Base-by-base conservation (phyloP, 176 grass and related monocot genomes). In the Paspalum notatum region DNA sequence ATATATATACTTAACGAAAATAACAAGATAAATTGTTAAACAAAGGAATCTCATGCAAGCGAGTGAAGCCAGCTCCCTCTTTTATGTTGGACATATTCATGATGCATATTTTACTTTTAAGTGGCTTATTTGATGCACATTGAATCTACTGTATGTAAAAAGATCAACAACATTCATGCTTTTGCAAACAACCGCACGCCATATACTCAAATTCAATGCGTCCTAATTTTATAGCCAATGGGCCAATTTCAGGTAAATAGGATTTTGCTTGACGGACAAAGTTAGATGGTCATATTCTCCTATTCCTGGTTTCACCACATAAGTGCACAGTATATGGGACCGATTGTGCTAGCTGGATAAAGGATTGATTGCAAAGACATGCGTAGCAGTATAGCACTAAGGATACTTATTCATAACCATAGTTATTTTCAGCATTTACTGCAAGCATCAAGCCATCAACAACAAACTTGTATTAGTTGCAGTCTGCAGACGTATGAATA, bases 81-180 rank as follows among this genome's bases (percentile, higher is more conserved):
- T 75, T 58, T 68, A 25, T 37, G 17, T 47, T 1, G 5, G 8
- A 61, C 15, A 12, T 16, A 54, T 70, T 47, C 2, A 4, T 69
- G 16, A 14, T 27, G 7, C 64, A 45, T 67, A 48, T 25, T 79
- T 58, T 20, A 17, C 17, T 66, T 83, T 83, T 66, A 76, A 12
- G 42, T 20, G 6, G 25, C 49, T 51, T 43, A 25, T 43, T 50
- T 25, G 2, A 58, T 25, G 53, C 52, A 22, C 17, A 83, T 49
- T 66, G 13, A 66, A 56, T 52, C 14, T 15, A 63, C 32, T 32
- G 32, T n/a, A n/a, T 32, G 32, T 32, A 32, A 32, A 32, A 32
- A 32, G 32, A 32, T 32, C 32, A 32, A 32, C 32, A 32, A 32
- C 32, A 32, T 32, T 32, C 32, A 32, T 32, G 32, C 32, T 32